phyloP scores from a whole-genome alignment of 345 rosid genomes.

The Linum usitatissimum region DNA sequence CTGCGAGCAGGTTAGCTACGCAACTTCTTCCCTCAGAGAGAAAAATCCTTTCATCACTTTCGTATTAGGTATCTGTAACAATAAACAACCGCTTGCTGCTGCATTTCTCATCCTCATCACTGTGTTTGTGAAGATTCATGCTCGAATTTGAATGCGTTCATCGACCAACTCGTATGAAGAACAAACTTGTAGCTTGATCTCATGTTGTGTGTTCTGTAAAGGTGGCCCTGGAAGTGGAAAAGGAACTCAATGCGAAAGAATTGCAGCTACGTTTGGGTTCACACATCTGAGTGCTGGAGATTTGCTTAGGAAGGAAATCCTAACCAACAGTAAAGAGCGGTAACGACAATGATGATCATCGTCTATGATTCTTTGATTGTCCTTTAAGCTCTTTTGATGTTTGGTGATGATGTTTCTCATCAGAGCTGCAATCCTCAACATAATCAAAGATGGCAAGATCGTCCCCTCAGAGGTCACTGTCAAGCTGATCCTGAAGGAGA shows the following conservation, averaged over 20 bases:
- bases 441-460: conserved; percentile 20
- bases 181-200: not conserved
- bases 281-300: conserved; percentile 25
- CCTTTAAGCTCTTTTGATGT: not conserved
- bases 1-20: conserved; percentile 33
- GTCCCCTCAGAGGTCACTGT: conserved; percentile 28
- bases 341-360: not conserved
- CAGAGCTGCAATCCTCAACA: conserved; percentile 18
- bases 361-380: too few relatives aligned
- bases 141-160: not conserved
- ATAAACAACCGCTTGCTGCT: not conserved
- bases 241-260: conserved; percentile 24
- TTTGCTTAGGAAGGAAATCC: conserved; percentile 20
- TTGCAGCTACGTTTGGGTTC: conserved; percentile 23
- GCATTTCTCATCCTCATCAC: not conserved
- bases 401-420: not conserved
- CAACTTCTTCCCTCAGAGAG: conserved; percentile 22
- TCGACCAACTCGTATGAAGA: not conserved
- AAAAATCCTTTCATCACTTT: conserved; percentile 61
- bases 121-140: not conserved
- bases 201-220: not conserved
- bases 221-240: conserved; percentile 33
- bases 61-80: conserved; percentile 50
- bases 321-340: conserved; percentile 18
- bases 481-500: conserved; percentile 16